Conservation (phyloP, 2,329 filamentous ascomycete species). For the Tolypocladium inflatum region DNA sequence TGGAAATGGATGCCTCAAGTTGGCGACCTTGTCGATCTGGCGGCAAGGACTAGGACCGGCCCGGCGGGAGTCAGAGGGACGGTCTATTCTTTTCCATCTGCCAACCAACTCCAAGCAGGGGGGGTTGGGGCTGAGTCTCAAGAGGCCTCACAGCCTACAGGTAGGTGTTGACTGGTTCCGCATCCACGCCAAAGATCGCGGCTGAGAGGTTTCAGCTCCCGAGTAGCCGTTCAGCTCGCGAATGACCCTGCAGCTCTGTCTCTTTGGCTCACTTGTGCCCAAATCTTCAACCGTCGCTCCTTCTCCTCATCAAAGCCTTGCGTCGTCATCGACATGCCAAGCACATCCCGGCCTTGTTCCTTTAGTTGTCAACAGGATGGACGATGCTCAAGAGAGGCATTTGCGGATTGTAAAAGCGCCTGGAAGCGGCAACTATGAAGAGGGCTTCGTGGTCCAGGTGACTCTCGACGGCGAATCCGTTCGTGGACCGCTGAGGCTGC, state of each 20-base stretch:
- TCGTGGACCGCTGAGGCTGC: not conserved
- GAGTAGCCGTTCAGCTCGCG: not conserved
- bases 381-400: not conserved
- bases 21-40: not conserved
- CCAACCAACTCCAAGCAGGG: not conserved
- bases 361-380: not conserved
- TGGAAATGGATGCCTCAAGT: not conserved
- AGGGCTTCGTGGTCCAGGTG: not conserved
- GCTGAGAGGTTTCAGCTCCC: not conserved
- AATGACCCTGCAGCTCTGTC: not conserved
- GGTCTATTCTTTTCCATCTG: not conserved
- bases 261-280: not conserved
- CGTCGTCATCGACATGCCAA: not conserved
- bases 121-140: not conserved
- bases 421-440: not conserved
- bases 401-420: not conserved
- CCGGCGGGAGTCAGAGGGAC: not conserved
- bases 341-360: not conserved
- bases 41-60: not conserved
- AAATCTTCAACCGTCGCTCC: not conserved
- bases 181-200: not conserved
- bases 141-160: not conserved
- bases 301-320: not conserved
- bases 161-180: not conserved
- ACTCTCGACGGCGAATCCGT: not conserved